Evolutionary conservation across 768 basidiomycete genomes (phyloP), one percentile per base, ranked within the genome.

Genomic region (Scleroderma bovista): DNA sequence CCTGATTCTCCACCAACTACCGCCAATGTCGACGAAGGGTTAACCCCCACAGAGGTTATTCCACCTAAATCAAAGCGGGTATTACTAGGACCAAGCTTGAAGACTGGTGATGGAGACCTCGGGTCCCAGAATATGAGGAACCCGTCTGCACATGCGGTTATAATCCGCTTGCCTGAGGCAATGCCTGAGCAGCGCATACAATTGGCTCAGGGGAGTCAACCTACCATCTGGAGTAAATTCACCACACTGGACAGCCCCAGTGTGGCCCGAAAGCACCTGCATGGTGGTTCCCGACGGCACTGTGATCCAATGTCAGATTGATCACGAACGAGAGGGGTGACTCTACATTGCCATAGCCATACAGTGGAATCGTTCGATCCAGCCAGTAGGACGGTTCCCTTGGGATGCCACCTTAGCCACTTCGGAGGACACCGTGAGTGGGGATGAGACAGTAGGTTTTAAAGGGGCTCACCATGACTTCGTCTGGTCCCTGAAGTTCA

Each of bases 321-420:
- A 38, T 19, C 9, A n/a, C 7, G 10, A 19, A 3, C 13, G 29
- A 6, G 8, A 24, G 23, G 20, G 45, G 22, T 11, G 7, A n/a
- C 69, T 86, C 58, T 67, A 96, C 95, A 71, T 73, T 97, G 92
- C 93, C 93, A 99, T 56, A 99, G 72, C 96, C 96, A 99, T 22
- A 93, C 82, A 1, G 89, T 95, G 7, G 86, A 79, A 67, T 98
- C 95, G 57, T 95, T 91, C 8, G 90, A 87, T 37, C 96, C 96
- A 1, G 89, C 93, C 5, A 97, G 76, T 0, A 99, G 77, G 2
- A 95, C 86, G 34, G 74, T 69, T 6, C 94, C 96, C 64, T 85
- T 94, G 1, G 96, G 96, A 74, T 99, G 96, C 95, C 95, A 99
- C 71, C 82, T 76, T 44, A 98, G 62, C 78, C 91, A 97, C 94